phyloP scores from a whole-genome alignment of 2,329 filamentous ascomycete species.

The Metarhizium sp. region DNA sequence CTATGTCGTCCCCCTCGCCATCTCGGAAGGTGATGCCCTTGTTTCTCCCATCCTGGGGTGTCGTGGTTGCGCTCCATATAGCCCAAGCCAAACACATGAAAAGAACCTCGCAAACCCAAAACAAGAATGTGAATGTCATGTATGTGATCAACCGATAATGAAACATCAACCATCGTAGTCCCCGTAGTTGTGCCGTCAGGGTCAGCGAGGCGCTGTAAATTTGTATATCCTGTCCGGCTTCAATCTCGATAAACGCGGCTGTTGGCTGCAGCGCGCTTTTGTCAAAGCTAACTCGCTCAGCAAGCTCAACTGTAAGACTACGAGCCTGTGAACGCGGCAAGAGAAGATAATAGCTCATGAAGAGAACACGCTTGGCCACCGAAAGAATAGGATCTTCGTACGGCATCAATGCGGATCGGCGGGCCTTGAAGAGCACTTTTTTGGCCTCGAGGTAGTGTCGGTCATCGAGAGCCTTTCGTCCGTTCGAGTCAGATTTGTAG shows the following conservation, averaged over 20 bases:
- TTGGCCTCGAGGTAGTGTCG: conserved; percentile 25
- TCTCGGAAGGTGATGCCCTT: conserved; percentile 5
- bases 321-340: conserved; percentile 56
- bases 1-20: conserved; percentile 13
- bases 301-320: conserved; percentile 57
- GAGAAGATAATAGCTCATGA: conserved; percentile 61
- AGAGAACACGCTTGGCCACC: conserved; percentile 47
- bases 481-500: background rate
- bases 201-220: conserved; percentile 62
- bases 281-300: conserved; percentile 61
- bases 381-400: conserved; percentile 67
- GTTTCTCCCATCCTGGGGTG: conserved; percentile 5
- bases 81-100: conserved; percentile 59
- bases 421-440: conserved; percentile 49
- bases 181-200: conserved; percentile 66
- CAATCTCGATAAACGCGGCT: conserved; percentile 51
- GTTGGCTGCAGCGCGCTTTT: conserved; percentile 30
- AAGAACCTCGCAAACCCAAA: conserved; percentile 69
- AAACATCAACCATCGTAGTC: conserved; percentile 80
- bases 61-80: conserved; percentile 32
- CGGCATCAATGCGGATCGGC: conserved; percentile 68
- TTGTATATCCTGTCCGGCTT: conserved; percentile 61
- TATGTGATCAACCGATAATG: conserved; percentile 66
- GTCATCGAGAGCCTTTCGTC: conserved; percentile 5
- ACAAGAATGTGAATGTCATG: conserved; percentile 55